Evolutionary conservation across 495 filamentous ascomycete species (phyloP).

Genomic region (Monascus purpureus): DNA sequence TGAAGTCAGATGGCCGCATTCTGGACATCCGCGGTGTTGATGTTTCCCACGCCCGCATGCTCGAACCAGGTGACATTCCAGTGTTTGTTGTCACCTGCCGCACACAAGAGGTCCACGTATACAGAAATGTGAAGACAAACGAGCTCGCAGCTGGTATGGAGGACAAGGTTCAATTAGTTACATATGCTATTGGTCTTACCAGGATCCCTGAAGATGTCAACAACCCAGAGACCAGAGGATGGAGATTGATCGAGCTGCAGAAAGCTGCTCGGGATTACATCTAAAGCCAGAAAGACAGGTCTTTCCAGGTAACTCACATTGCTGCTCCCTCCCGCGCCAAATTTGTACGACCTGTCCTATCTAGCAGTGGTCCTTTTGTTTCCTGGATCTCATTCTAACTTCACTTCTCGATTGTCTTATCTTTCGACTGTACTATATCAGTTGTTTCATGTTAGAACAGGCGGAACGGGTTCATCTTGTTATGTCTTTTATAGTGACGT

Average conservation of each 20-base stretch:
- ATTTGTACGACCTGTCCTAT: slow-evolving; percentile 6
- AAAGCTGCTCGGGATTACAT: slow-evolving; percentile 96
- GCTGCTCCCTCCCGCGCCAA: not conserved
- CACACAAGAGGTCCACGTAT: slow-evolving; percentile 97
- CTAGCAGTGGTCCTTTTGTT: slow-evolving; percentile 5
- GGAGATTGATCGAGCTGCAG: slow-evolving; percentile 95
- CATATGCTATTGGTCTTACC: slow-evolving; percentile 93
- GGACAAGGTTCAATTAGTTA: slow-evolving; percentile 93
- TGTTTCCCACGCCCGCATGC: slow-evolving; percentile 70
- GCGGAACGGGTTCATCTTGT: slow-evolving; percentile 22
- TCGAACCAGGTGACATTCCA: slow-evolving; percentile 94
- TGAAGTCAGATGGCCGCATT: slow-evolving; percentile 88
- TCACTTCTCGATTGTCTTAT: slow-evolving; percentile 17
- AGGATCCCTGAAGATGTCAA: slow-evolving; percentile 86
- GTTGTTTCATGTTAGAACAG: slow-evolving; percentile 18
- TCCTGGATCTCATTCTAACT: slow-evolving; percentile 2
- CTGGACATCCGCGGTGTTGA: slow-evolving; percentile 91
- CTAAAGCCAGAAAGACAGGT: slow-evolving; percentile 24
- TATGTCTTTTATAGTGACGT: slow-evolving; percentile 19
- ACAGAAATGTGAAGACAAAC: slow-evolving; percentile 75
- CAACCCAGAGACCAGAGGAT: slow-evolving; percentile 91
- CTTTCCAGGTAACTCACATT: not conserved
- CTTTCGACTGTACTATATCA: slow-evolving; percentile 30
- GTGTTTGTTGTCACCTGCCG: slow-evolving; percentile 94
- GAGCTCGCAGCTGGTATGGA: slow-evolving; percentile 96